phyloP scores from a whole-genome alignment of 139 green algal genomes.

The Chloropicon primus region DNA sequence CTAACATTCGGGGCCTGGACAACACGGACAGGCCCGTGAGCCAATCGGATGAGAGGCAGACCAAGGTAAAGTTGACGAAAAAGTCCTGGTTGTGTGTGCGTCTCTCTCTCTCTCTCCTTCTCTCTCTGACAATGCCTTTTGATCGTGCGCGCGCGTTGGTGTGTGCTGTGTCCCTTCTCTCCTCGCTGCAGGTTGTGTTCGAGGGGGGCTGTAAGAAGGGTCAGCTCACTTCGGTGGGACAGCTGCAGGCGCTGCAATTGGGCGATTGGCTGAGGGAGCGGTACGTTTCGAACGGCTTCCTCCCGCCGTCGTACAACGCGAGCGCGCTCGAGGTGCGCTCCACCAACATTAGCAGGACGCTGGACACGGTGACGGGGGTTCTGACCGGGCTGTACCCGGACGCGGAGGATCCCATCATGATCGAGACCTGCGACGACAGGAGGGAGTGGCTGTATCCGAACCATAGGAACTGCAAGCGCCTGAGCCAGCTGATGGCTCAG shows the following conservation, averaged over 20 bases:
- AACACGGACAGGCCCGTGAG: conserved; percentile 2
- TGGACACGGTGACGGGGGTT: conserved; percentile 46
- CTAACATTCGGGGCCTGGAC: background rate
- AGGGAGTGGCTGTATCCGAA: conserved; percentile 55
- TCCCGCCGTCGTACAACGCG: conserved; percentile 24
- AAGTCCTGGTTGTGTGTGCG: conserved; percentile 9
- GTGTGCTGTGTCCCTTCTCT: too few relatives aligned
- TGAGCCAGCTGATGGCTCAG: conserved; percentile 18
- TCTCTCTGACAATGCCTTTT: conserved; percentile 23
- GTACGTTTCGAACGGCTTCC: conserved; percentile 31
- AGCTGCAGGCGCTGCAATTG: conserved; percentile 40
- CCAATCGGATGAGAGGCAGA: background rate
- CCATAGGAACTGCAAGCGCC: conserved; percentile 15
- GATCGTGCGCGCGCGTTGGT: background rate
- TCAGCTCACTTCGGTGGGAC: conserved; percentile 49
- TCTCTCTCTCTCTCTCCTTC: conserved; percentile 15
- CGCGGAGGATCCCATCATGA: conserved; percentile 15
- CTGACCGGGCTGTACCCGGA: conserved; percentile 48
- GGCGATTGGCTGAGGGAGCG: conserved; percentile 40
- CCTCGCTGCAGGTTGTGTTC: conserved; percentile 14
- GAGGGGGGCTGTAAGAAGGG: conserved; percentile 49
- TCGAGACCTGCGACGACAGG: conserved; percentile 29
- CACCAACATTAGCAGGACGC: conserved; percentile 48
- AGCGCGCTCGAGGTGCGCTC: conserved; percentile 22
- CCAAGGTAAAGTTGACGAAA: conserved; percentile 5